Base-by-base conservation (phyloP, 768 basidiomycete species). In the Phaeotremella fagi region DNA sequence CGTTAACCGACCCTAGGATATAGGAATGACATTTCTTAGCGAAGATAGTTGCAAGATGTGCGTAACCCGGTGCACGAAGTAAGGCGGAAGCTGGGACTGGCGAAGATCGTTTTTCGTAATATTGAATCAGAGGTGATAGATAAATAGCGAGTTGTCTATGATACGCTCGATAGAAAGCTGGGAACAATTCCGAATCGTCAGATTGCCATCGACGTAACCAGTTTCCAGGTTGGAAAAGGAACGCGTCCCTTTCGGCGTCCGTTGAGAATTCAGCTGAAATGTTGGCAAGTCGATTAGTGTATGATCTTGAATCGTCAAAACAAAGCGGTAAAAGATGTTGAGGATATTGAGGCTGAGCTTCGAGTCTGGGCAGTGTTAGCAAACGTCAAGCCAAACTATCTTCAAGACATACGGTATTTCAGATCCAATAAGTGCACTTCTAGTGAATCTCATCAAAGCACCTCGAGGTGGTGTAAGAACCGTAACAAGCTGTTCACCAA, bases 191-290 rank as follows among this genome's bases (percentile, higher is more conserved):
- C 0, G 77, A 78, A 52, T 79, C 78, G 52, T 77, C 76, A 3
- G 77, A 77, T 36, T 76, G 76, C 77, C 77, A 79, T 23, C 78
- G 68, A 16, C 77, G 70, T 4, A 79, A 68, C 78, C 77, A 77
- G 54, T 74, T 74, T 7, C 70, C 71, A 16, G 65, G 65, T 36
- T 63, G 64, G 56, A 78, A 75, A 9, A 75, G 62, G 60, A 73
- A 75, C 1, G 71, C 66, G 12, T 66, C 68, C 12, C 63, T 54
- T 52, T 74, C 71, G 5, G 62, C 60, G 2, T 52, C 57, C 2
- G 52, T 52, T 4, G 61, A 37, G 54, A 75, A 75, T 2, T 64
- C 50, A 1, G 61, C 48, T 3, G 62, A 38, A 27, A 64, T 33
- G 5, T 43, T 27, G 33, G 57, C 53, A 3, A 72, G 59, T 16